These are phyloP conservation scores for Leishmania lainsoni DNA, from an alignment of 208 protist species.

Conservation along the genomic window DNA sequence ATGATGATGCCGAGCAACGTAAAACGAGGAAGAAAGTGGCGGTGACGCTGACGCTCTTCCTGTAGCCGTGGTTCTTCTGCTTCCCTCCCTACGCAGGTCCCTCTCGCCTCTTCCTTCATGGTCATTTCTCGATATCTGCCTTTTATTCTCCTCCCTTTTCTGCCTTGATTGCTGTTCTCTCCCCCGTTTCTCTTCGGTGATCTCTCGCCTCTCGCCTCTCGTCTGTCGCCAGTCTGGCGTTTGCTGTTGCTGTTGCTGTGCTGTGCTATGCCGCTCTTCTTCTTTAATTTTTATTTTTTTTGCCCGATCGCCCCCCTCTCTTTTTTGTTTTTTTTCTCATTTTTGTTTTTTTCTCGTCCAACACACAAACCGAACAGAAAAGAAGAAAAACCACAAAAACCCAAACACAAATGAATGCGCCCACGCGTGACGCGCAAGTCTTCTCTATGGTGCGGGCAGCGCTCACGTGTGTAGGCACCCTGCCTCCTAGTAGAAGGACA, in stretches of 20 bases:
- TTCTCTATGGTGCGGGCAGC: not conserved
- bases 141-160: not conserved
- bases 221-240: no score
- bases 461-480: not conserved
- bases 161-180: not conserved
- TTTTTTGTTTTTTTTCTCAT: no score
- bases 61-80: not conserved
- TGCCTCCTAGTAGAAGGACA: no score
- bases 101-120: not conserved
- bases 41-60: not conserved
- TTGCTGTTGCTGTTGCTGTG: not conserved
- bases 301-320: no score
- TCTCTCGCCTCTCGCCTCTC: not conserved
- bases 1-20: not conserved
- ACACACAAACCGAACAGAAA: no score
- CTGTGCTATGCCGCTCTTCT: no score
- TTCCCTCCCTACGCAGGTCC: not conserved
- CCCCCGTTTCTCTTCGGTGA: not conserved
- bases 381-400: no score
- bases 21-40: not conserved
- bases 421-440: not conserved
- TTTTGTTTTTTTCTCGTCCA: no score
- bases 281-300: no score
- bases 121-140: not conserved
- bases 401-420: not conserved